A percentile compares a stretch with the other conserved stretches of the same genome.
These are phyloP conservation scores for Zygosaccharomyces sapae DNA, from an alignment of 1,139 yeast species.

Conservation along the genomic window DNA sequence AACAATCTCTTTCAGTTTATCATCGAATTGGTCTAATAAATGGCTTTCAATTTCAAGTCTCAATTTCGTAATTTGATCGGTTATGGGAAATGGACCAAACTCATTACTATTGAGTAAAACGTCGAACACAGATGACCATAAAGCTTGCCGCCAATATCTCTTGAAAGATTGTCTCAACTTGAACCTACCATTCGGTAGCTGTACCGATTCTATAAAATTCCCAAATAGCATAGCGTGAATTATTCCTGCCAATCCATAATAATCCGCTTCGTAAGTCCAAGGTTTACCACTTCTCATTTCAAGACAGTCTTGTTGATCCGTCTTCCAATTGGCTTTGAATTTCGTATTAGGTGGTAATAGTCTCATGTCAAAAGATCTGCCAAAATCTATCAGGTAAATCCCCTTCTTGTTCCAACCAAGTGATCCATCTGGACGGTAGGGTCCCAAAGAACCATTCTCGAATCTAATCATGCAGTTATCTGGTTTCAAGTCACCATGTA, in stretches of 20 bases:
- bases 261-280: slow-evolving; percentile 83
- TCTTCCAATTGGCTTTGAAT: slow-evolving; percentile 59
- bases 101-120: slow-evolving; percentile 55
- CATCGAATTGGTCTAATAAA: slow-evolving; percentile 36
- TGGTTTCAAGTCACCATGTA: slow-evolving; percentile 85
- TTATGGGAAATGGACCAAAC: slow-evolving; percentile 41
- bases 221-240: slow-evolving; percentile 73
- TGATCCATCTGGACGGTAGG: slow-evolving; percentile 38
- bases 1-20: slow-evolving; percentile 22
- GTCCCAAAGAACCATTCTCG: slow-evolving; percentile 30
- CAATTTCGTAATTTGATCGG: slow-evolving; percentile 39
- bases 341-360: slow-evolving; percentile 49
- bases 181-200: slow-evolving; percentile 33
- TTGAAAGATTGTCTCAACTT: slow-evolving; percentile 49
- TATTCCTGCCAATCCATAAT: slow-evolving; percentile 76
- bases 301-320: slow-evolving; percentile 72
- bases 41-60: slow-evolving; percentile 45
- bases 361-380: slow-evolving; percentile 70
- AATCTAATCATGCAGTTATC: slow-evolving; percentile 81
- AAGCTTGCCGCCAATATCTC: slow-evolving; percentile 70
- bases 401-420: slow-evolving; percentile 55
- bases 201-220: slow-evolving; percentile 48
- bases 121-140: slow-evolving; percentile 71
- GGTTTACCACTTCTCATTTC: slow-evolving; percentile 59
- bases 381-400: slow-evolving; percentile 72